Percentiles rank a stretch among this genome's conserved stretches.
Conservation (phyloP, 73 alveolate species). For the Paramecium bursaria region DNA sequence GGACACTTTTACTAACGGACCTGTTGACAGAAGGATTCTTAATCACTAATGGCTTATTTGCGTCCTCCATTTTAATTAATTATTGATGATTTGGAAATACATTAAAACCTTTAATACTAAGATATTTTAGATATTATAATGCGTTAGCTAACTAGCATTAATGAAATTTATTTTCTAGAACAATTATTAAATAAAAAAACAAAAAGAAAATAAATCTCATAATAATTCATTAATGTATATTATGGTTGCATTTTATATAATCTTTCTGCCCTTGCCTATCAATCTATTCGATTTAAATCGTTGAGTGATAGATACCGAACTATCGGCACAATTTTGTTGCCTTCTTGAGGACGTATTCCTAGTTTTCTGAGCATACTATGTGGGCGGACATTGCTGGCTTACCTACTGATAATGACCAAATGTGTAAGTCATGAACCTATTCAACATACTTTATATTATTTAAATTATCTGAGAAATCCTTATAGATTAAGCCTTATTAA, state of each 20-base stretch:
- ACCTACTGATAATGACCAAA: conserved; percentile 90
- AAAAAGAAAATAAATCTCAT: no score
- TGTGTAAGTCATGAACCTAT: conserved; percentile 91
- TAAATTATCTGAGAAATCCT: conserved; percentile 59
- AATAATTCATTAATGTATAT: conserved; percentile 61
- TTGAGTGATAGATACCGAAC: conserved; percentile 67
- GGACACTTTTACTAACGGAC: no score
- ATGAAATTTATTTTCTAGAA: no score
- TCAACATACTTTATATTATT: conserved; percentile 67
- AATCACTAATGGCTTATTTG: no score
- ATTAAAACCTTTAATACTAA: no score
- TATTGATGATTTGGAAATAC: no score
- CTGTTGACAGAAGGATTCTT: no score
- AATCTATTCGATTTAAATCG: conserved; percentile 55
- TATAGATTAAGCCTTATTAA: background rate
- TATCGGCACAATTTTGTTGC: conserved; percentile 66
- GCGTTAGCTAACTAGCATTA: no score
- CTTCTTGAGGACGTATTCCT: conserved; percentile 62
- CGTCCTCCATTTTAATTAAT: no score
- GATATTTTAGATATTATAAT: no score
- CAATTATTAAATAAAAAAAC: no score
- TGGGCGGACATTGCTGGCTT: conserved; percentile 86
- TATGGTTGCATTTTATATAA: conserved; percentile 68
- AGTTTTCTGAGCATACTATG: conserved; percentile 63
- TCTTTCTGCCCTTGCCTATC: conserved; percentile 55